These are phyloP conservation scores for Daldinia eschscholtzii DNA, from an alignment of 2,329 filamentous ascomycete species.

Conservation along the genomic window DNA sequence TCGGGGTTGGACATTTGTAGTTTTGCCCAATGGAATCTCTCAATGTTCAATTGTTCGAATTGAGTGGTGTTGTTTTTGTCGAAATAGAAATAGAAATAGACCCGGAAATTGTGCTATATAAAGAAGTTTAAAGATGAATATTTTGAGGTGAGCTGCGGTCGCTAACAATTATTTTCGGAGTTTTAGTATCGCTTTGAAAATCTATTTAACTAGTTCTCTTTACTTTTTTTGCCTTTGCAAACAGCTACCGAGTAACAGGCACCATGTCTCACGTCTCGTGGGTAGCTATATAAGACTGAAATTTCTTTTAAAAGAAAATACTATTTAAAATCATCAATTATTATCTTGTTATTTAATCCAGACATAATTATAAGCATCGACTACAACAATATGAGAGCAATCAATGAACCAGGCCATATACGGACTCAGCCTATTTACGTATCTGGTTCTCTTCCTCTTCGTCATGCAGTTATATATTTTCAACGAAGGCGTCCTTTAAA, in stretches of 20 bases:
- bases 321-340: background rate
- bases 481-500: no score
- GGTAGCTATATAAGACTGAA: no score
- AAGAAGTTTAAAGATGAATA: background rate
- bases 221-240: background rate
- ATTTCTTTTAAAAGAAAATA: no score
- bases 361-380: background rate
- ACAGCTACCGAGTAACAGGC: background rate
- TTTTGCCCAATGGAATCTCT: background rate
- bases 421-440: no score
- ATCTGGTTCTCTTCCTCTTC: no score
- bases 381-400: background rate
- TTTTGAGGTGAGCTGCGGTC: conserved; percentile 1
- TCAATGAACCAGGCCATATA: no score
- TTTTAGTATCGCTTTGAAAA: conserved; percentile 2
- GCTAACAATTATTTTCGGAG: background rate
- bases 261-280: no score
- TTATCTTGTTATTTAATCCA: background rate
- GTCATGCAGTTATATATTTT: no score
- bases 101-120: background rate
- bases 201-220: background rate
- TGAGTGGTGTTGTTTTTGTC: no score
- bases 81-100: background rate
- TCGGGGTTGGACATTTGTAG: conserved; percentile 30
- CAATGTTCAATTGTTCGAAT: no score